These are phyloP conservation scores for Pyropia haitanensis DNA, from an alignment of 23 red algal genomes.

Conservation along the genomic window DNA sequence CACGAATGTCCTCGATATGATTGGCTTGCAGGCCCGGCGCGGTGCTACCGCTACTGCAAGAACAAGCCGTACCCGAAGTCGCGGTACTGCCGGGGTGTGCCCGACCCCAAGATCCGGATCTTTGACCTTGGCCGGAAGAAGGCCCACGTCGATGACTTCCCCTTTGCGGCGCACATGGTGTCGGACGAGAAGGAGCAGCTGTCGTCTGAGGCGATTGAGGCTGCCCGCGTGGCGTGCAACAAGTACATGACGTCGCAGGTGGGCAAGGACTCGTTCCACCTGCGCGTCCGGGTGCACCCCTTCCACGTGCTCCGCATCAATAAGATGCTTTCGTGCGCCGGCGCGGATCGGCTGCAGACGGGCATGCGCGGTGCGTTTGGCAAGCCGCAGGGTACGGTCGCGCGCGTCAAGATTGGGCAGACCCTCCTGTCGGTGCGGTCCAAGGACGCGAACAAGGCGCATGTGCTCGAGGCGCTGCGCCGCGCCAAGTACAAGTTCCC, in stretches of 20 bases:
- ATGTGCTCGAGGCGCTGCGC: conserved; percentile 79
- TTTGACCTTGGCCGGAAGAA: conserved; percentile 93
- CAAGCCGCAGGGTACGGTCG: conserved; percentile 94
- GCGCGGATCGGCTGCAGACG: conserved; percentile 98
- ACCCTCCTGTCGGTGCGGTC: conserved; percentile 73
- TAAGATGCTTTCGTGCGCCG: conserved; percentile 99
- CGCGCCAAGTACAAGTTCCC: conserved; percentile 99
- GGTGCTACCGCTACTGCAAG: conserved; percentile 98
- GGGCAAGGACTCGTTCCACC: conserved; percentile 93
- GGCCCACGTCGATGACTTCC: conserved; percentile 85
- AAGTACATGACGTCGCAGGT: conserved; percentile 89
- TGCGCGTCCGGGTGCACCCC: conserved; percentile 89
- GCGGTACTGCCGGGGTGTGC: conserved; percentile 97
- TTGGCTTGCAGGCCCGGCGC: conserved; percentile 49
- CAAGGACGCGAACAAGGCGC: conserved; percentile 66
- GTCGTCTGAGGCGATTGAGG: conserved; percentile 90
- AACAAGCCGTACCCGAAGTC: conserved; percentile 99
- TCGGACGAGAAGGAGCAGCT: conserved; percentile 99
- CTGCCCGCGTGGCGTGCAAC: conserved; percentile 92
- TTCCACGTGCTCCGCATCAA: conserved; percentile 99
- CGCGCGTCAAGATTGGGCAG: conserved; percentile 97
- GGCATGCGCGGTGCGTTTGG: conserved; percentile 99
- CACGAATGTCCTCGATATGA: too few relatives aligned
- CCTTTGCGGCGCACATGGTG: conserved; percentile 81
- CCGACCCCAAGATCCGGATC: conserved; percentile 98